Evolutionary conservation across 2,329 filamentous ascomycete genomes (phyloP).

Genomic region (Diaporthe citriasiana): DNA sequence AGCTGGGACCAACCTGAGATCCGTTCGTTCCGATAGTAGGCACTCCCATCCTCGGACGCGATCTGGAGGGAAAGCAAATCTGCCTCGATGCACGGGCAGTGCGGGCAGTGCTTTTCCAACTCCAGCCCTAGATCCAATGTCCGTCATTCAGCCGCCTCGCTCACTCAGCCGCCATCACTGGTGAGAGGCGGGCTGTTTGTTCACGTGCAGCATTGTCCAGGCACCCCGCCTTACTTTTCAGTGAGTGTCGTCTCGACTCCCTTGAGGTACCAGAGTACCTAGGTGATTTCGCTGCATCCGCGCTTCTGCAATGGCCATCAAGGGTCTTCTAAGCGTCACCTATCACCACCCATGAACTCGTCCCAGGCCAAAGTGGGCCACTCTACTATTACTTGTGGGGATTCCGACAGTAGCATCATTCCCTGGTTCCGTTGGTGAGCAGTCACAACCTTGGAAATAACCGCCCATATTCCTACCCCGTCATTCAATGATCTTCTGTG

Average conservation of each 20-base stretch:
- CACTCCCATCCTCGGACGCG: slow-evolving; percentile 31
- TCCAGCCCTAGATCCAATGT: slow-evolving; percentile 29
- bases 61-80: slow-evolving; percentile 32
- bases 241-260: slow-evolving; percentile 5
- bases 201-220: slow-evolving; percentile 4
- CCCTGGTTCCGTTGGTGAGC: slow-evolving; percentile 37
- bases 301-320: slow-evolving; percentile 24
- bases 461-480: slow-evolving; percentile 25
- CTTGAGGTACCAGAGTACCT: slow-evolving; percentile 4
- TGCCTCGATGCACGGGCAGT: slow-evolving; percentile 24
- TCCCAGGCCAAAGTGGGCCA: slow-evolving; percentile 37
- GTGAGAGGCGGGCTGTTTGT: slow-evolving; percentile 8
- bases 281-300: slow-evolving; percentile 11
- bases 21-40: slow-evolving; percentile 36
- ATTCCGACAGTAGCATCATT: slow-evolving; percentile 37
- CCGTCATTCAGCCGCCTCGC: slow-evolving; percentile 35
- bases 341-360: slow-evolving; percentile 31
- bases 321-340: slow-evolving; percentile 34
- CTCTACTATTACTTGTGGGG: slow-evolving; percentile 28
- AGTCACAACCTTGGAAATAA: slow-evolving; percentile 35
- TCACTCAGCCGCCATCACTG: slow-evolving; percentile 27
- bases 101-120: slow-evolving; percentile 23
- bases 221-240: slow-evolving; percentile 23
- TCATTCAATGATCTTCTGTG: slow-evolving; percentile 32
- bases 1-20: slow-evolving; percentile 35